Evolutionary conservation across 169 alveolate species (phyloP).

Genomic region (Cryptosporidium ryanae): DNA sequence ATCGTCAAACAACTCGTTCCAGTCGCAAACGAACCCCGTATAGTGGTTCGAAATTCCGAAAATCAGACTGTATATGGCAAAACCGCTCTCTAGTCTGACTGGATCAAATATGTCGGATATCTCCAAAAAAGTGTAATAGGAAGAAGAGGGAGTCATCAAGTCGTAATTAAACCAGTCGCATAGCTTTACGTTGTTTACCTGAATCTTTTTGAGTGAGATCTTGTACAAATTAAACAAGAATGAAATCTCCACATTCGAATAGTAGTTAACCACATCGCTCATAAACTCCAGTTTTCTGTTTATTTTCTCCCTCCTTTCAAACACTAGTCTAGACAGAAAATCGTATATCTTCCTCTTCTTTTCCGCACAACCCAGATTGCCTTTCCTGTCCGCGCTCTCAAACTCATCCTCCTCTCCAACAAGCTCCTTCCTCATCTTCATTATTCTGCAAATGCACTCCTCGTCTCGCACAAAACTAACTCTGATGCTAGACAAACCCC

Average conservation of each 20-base stretch:
- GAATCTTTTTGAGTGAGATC: not conserved
- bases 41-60: not conserved
- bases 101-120: too few relatives aligned
- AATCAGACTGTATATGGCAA: not conserved
- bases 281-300: not conserved
- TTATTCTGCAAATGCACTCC: too few relatives aligned
- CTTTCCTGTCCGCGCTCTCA: too few relatives aligned
- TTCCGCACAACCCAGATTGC: not conserved
- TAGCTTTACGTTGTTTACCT: not conserved
- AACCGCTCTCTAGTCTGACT: not conserved
- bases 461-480: too few relatives aligned
- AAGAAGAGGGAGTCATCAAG: not conserved
- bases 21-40: not conserved
- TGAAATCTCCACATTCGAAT: slow-evolving; percentile 10
- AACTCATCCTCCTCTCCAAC: too few relatives aligned
- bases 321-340: not conserved
- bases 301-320: not conserved
- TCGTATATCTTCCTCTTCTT: not conserved
- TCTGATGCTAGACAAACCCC: too few relatives aligned
- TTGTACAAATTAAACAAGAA: slow-evolving; percentile 17
- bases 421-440: too few relatives aligned
- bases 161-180: slow-evolving; percentile 20
- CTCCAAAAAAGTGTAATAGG: slow-evolving; percentile 5
- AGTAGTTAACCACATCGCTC: not conserved
- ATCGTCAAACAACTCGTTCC: not conserved